Base-by-base conservation (phyloP, 2,329 filamentous ascomycete genomes). In the Aspergillus sp. region DNA sequence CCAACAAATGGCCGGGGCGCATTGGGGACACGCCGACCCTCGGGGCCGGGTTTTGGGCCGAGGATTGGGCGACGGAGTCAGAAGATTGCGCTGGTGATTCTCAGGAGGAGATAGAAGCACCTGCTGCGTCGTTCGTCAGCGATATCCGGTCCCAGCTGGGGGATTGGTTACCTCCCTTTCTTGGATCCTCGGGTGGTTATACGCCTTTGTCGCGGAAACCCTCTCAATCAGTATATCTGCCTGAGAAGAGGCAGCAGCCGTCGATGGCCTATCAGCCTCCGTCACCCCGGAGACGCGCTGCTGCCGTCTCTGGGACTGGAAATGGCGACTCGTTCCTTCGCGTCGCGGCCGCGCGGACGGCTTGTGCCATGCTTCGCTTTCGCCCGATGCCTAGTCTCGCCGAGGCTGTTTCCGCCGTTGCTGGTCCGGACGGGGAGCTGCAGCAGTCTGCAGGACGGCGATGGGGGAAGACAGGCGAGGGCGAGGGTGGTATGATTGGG, bases 241-340 rank as follows among this genome's bases (percentile, higher is more conserved):
- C 13, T 8, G 12, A 29, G 8, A 16, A 29, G 8, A 17, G 33
- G 20, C 34, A 35, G 20, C n/a, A 16, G 8, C 11, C 20, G 5
- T 15, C 25, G 22, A 1, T 13, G 17, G 8, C 29, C 11, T 24
- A 22, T 24, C 26, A 11, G 8, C 13, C n/a, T 15, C 25, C 12
- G 5, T 22, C 26, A 33, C 42, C 31, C 7, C 29, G 43, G 47
- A 53, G 51, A 40, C 57, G 61, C 30, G 64, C 63, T 3, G 53
- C 74, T 51, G 83, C 71, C 0, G 64, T 85, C 7, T 89, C 82
- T 0, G 82, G 84, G 1, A 89, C 86, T 0, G 88, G 86, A 0
- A 93, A 94, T 47, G 86, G 88, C 1, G 86, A 94, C 58, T 85
- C 82, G 0, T 94, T 93, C 55, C 68, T 93, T 11, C 77, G 85